phyloP scores from a whole-genome alignment of 2,329 filamentous ascomycete species.

The Lachnellula subtilissima region DNA sequence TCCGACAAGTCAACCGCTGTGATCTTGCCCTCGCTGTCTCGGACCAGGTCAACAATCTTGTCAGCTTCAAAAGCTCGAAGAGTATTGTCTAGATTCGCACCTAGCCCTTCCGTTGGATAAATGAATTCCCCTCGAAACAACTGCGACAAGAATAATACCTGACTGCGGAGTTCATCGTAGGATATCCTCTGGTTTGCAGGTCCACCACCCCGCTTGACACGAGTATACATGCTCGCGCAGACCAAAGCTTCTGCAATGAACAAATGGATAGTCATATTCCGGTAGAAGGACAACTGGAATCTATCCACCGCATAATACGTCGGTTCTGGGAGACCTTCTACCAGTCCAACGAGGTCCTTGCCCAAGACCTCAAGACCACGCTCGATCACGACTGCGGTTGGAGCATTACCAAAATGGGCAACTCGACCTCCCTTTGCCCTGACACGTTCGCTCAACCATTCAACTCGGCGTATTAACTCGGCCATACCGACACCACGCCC shows the following conservation, averaged over 20 bases:
- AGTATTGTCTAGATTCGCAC: constrained; percentile 74
- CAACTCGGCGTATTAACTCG: constrained; percentile 79
- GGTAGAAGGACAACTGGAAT: constrained; percentile 96
- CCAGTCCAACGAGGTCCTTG: constrained; percentile 76
- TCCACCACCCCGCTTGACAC: constrained; percentile 86
- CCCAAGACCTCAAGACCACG: constrained; percentile 89
- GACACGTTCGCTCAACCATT: constrained; percentile 83
- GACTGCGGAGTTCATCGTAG: constrained; percentile 66
- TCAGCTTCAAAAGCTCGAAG: constrained; percentile 73
- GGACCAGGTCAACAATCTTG: constrained; percentile 65
- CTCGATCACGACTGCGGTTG: constrained; percentile 77
- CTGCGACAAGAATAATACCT: constrained; percentile 86
- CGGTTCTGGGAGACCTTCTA: constrained; percentile 77
- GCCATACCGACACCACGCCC: constrained; percentile 85
- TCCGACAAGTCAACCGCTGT: constrained; percentile 68
- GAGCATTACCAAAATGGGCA: constrained; percentile 81
- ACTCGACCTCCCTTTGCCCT: constrained; percentile 84
- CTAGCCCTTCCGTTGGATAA: constrained; percentile 81
- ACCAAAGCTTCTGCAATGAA: constrained; percentile 93
- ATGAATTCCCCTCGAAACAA: constrained; percentile 97
- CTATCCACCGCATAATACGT: constrained; percentile 94
- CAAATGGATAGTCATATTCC: constrained; percentile 98
- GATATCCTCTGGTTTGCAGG: constrained; percentile 73
- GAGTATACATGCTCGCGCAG: constrained; percentile 83
- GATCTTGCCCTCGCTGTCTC: constrained; percentile 52